Base-by-base conservation (phyloP, 352 stramenopile genomes). In the Globisporangium nunn region DNA sequence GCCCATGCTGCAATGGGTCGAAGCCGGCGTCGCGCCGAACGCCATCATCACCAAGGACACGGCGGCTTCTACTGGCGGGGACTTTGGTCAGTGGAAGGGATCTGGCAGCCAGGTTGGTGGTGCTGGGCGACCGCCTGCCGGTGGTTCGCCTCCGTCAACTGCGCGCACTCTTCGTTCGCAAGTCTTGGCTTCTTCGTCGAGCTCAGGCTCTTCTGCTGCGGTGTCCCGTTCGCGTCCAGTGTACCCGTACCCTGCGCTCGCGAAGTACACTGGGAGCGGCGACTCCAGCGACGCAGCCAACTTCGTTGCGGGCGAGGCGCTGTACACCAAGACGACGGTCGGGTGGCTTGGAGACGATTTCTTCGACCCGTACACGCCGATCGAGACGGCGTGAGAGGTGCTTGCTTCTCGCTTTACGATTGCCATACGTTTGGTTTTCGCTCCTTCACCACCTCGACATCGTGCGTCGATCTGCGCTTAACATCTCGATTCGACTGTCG, bases 1-100 rank as follows among this genome's bases (percentile, higher is more conserved):
- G 8, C 69, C 72, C 30, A 78, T 81, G 69, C 58, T 78, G 15
- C 56, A 72, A 46, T 78, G 70, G 67, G 62, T 81, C 29, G 67
- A 81, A 55, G 31, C 52, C 4, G 61, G 61, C n/a, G 51, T 49
- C 15, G 67, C 61, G 1, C 69, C 71, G 23, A 60, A 71, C 39
- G 66, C 52, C 12, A 44, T 77, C 44, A 41, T 71, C 43, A 63
- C 62, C 31, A 72, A 67, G 46, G 43, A 52, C 28, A 23, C 30
- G 2, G 39, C 44, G 30, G 35, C 37, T 28, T 28, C 33, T 2
- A 7, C 51, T 0, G 48, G 30, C 12, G 46, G 29, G 7, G 51
- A 47, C 14, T 56, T 56, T 50, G 52, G 52, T 31, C 52, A 58
- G 40, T 54, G 50, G 48, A 45, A 43, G 15, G 50, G 37, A 40